Conservation (phyloP, 495 filamentous ascomycete species). For the Daldinia caldariorum region DNA sequence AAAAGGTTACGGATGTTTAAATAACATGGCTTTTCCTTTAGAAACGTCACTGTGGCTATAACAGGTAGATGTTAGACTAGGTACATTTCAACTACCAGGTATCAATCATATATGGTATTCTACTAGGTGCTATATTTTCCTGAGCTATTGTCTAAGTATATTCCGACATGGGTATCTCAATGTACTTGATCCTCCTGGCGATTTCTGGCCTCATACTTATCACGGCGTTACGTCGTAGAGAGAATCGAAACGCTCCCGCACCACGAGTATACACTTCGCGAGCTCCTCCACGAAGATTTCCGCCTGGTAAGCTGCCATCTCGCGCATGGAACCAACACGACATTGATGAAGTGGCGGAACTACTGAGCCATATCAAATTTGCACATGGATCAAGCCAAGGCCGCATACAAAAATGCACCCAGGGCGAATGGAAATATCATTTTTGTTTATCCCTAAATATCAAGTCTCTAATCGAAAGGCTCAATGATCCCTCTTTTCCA, state of each 20-base stretch:
- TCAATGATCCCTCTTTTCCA: not conserved
- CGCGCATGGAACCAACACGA: not conserved
- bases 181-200: not conserved
- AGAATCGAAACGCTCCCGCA: not conserved
- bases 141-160: no score
- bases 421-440: not conserved
- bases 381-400: no score
- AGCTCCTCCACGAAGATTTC: not conserved
- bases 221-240: not conserved
- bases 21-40: not conserved
- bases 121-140: no score
- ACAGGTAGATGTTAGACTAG: no score
- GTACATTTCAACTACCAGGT: no score
- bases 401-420: not conserved
- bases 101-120: no score
- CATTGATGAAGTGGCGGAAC: not conserved
- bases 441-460: not conserved
- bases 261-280: not conserved
- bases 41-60: not conserved
- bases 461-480: not conserved
- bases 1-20: not conserved
- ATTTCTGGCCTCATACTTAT: not conserved
- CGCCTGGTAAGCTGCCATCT: not conserved
- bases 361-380: not conserved
- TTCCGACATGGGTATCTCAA: not conserved